These are phyloP conservation scores for Eurotiales sp. DNA, from an alignment of 2,329 filamentous ascomycete species.

Conservation along the genomic window DNA sequence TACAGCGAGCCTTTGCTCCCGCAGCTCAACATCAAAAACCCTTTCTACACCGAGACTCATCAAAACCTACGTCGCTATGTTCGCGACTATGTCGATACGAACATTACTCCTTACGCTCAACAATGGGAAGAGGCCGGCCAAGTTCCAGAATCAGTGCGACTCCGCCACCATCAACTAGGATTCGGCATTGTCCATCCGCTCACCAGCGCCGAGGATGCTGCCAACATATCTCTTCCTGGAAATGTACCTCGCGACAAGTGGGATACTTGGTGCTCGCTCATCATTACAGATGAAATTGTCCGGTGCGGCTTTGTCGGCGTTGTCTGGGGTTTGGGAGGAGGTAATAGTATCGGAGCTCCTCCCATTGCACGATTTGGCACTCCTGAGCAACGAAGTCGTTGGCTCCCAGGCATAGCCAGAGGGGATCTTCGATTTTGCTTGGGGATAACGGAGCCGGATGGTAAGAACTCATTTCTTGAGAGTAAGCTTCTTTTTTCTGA, in stretches of 20 bases:
- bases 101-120: slow-evolving; percentile 56
- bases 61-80: slow-evolving; percentile 54
- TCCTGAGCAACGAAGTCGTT: slow-evolving; percentile 55
- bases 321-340: slow-evolving; percentile 56
- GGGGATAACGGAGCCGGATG: slow-evolving; percentile 62
- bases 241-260: slow-evolving; percentile 48
- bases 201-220: slow-evolving; percentile 37
- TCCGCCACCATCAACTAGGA: slow-evolving; percentile 38
- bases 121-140: slow-evolving; percentile 61
- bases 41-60: slow-evolving; percentile 63
- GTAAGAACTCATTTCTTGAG: slow-evolving; percentile 27
- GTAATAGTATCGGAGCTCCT: slow-evolving; percentile 60
- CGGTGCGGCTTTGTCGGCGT: slow-evolving; percentile 57
- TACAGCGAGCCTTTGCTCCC: slow-evolving; percentile 44
- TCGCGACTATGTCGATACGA: slow-evolving; percentile 56
- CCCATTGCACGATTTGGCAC: slow-evolving; percentile 63
- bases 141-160: slow-evolving; percentile 44
- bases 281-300: slow-evolving; percentile 54
- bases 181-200: slow-evolving; percentile 35
- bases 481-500: neutral
- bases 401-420: slow-evolving; percentile 57
- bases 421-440: slow-evolving; percentile 61
- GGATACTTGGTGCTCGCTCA: slow-evolving; percentile 56
- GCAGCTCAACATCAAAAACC: slow-evolving; percentile 40
- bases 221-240: slow-evolving; percentile 39